These are phyloP conservation scores for Candolleomyces efflorescens DNA, from an alignment of 768 basidiomycete genomes.

Conservation along the genomic window DNA sequence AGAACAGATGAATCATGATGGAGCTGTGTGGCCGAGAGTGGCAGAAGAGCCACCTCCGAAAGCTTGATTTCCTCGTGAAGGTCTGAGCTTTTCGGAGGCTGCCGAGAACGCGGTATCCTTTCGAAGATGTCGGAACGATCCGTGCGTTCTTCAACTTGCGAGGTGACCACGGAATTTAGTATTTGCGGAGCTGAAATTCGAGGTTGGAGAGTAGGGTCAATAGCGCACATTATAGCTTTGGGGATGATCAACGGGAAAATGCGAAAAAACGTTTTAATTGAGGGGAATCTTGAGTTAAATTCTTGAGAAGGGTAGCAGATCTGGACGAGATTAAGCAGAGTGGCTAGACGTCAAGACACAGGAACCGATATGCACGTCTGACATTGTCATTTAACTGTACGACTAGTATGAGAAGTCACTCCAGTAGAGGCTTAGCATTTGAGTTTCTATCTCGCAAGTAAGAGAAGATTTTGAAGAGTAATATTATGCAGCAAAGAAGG, in stretches of 20 bases:
- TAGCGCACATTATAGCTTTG: too few species aligned
- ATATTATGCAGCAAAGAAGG: neutral
- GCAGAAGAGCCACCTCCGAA: constrained; percentile 4
- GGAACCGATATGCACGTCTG: neutral
- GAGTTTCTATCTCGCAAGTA: neutral
- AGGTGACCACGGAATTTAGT: neutral
- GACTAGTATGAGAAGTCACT: neutral
- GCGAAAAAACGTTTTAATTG: neutral
- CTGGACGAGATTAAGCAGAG: neutral
- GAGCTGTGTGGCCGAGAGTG: neutral
- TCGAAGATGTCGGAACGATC: neutral
- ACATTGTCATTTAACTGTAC: neutral
- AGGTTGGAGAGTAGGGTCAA: neutral
- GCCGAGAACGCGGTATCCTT: neutral
- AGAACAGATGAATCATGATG: neutral
- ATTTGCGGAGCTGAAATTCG: neutral
- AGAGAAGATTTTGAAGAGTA: neutral
- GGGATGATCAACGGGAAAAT: neutral
- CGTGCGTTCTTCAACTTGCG: neutral
- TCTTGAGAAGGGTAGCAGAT: neutral
- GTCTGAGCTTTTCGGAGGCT: neutral
- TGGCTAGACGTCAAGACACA: neutral
- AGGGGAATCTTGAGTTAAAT: neutral
- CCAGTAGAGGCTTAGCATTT: neutral
- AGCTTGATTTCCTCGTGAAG: neutral